phyloP scores from a whole-genome alignment of 2,329 filamentous ascomycete species.

The Talaromyces albobiverticillius region DNA sequence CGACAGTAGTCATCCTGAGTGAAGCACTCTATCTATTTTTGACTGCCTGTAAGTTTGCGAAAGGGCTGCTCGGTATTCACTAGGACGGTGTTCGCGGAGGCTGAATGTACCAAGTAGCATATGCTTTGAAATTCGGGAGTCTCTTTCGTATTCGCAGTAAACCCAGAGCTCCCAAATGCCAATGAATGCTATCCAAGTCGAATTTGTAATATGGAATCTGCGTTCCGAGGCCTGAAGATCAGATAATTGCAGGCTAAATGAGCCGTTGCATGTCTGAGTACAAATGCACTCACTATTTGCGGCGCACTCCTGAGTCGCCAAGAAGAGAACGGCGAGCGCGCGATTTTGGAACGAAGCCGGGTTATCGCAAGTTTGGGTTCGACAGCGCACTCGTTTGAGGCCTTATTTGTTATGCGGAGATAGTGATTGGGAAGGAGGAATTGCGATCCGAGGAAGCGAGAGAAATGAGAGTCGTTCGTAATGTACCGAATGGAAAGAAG shows the following conservation, averaged over 20 bases:
- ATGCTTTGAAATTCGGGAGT: neutral
- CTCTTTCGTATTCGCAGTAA: neutral
- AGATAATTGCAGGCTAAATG: neutral
- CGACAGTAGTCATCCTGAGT: conserved; percentile 33
- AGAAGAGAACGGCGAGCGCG: neutral
- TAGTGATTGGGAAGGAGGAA: neutral
- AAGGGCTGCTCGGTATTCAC: neutral
- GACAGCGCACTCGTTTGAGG: neutral
- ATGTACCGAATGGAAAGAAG: too few relatives aligned
- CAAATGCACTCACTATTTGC: neutral
- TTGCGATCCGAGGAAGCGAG: too few relatives aligned
- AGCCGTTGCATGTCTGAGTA: neutral
- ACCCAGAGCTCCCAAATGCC: neutral
- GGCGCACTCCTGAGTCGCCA: neutral
- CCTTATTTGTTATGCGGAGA: neutral
- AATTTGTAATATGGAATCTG: neutral
- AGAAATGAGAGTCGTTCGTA: too few relatives aligned
- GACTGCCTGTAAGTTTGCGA: neutral
- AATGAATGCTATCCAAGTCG: neutral
- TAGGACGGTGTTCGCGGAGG: neutral
- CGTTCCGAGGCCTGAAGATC: neutral
- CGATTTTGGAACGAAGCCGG: neutral
- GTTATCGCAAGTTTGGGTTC: neutral
- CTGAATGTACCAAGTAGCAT: neutral
- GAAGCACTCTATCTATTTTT: neutral